These are phyloP conservation scores for Malus hybrid DNA, from an alignment of 331 rosid species.

Conservation along the genomic window DNA sequence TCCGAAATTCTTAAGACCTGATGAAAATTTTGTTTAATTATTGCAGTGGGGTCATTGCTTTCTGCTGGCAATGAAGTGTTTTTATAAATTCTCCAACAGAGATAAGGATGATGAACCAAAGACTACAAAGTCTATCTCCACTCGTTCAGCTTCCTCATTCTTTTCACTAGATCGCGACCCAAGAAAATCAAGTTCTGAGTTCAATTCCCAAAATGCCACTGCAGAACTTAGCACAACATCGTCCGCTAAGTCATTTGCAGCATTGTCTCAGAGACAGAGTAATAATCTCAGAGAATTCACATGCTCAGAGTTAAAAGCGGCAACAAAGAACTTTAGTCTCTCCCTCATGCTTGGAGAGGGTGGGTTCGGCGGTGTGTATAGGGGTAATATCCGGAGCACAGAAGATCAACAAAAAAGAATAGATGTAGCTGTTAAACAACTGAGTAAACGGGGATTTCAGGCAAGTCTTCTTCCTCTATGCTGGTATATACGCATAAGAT, in stretches of 20 bases:
- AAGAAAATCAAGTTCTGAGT: constrained; percentile 33
- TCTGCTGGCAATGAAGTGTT: constrained; percentile 43
- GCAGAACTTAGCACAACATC: constrained; percentile 41
- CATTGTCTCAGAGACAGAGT: constrained; percentile 39
- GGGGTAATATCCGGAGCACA: constrained; percentile 30
- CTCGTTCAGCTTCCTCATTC: constrained; percentile 24
- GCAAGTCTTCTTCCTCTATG: constrained; percentile 27
- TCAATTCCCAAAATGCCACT: constrained; percentile 36
- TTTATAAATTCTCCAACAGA: constrained; percentile 14
- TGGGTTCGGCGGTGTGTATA: constrained; percentile 55
- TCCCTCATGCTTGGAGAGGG: constrained; percentile 60
- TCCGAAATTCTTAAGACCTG: background rate
- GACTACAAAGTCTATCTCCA: constrained; percentile 27
- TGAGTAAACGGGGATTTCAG: constrained; percentile 60
- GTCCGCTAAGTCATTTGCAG: constrained; percentile 38
- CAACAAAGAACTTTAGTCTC: constrained; percentile 52
- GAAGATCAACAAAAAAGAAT: constrained; percentile 33
- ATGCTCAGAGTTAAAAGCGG: constrained; percentile 45
- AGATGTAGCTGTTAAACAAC: constrained; percentile 53
- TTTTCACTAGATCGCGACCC: constrained; percentile 34
- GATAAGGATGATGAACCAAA: constrained; percentile 25
- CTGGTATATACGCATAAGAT: background rate
- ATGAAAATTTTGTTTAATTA: background rate
- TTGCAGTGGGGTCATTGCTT: constrained; percentile 18
- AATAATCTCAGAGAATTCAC: constrained; percentile 52